These are phyloP conservation scores for Aquilaria sinensis DNA, from an alignment of 345 rosid species.

Conservation along the genomic window DNA sequence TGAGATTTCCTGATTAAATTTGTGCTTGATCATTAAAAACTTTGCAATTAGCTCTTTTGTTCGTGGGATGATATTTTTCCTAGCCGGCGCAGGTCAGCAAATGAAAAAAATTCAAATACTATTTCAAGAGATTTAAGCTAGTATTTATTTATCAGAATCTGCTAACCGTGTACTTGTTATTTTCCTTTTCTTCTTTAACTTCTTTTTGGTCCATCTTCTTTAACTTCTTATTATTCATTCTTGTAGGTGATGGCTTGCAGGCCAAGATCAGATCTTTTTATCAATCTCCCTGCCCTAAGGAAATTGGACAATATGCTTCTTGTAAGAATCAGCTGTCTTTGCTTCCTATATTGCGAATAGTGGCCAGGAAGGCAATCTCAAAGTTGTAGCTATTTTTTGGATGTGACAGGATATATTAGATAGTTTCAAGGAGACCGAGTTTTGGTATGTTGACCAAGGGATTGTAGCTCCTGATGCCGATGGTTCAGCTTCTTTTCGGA, in stretches of 20 bases:
- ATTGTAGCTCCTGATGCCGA: conserved; percentile 68
- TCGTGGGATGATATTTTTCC: neutral
- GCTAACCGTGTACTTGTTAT: too few relatives aligned
- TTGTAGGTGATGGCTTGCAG: conserved; percentile 88
- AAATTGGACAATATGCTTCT: conserved; percentile 93
- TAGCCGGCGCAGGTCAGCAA: too few relatives aligned
- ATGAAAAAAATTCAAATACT: too few relatives aligned
- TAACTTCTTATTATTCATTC: neutral
- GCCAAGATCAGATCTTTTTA: conserved; percentile 81
- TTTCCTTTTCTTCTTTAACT: neutral
- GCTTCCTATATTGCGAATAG: conserved; percentile 3
- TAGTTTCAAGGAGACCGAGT: conserved; percentile 67
- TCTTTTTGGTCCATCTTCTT: too few relatives aligned
- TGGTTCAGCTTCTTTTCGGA: conserved; percentile 81
- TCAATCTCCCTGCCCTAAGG: conserved; percentile 85
- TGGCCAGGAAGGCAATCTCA: neutral
- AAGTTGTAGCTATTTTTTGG: neutral
- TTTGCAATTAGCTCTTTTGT: neutral
- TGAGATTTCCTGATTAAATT: neutral
- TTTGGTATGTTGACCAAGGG: conserved; percentile 98
- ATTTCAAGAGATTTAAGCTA: too few relatives aligned
- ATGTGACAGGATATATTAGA: conserved; percentile 64
- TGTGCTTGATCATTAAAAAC: neutral
- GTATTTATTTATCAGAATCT: too few relatives aligned
- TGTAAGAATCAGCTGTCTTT: conserved; percentile 38